These are phyloP conservation scores for Penicillium ochrochloron DNA, from an alignment of 495 filamentous ascomycete genomes.

Conservation along the genomic window DNA sequence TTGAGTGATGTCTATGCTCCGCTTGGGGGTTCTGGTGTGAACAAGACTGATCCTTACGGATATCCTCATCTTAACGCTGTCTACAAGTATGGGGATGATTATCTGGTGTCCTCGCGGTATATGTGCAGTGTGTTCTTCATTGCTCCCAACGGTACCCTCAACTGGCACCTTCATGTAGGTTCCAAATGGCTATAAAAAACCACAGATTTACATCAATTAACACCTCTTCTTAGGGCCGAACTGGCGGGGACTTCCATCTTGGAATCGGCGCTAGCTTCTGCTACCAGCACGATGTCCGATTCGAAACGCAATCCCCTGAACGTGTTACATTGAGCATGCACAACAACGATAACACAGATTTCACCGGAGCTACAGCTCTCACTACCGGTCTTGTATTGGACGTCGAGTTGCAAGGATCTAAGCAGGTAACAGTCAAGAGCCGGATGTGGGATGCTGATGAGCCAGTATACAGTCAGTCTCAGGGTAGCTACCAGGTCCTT, in stretches of 20 bases:
- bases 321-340: conserved; percentile 30
- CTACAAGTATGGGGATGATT: conserved; percentile 38
- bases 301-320: conserved; percentile 17
- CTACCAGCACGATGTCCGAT: conserved; percentile 38
- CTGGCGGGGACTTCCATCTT: conserved; percentile 41
- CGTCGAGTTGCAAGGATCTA: conserved; percentile 25
- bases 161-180: conserved; percentile 45
- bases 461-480: conserved; percentile 38
- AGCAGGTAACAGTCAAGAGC: conserved; percentile 17
- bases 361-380: conserved; percentile 17
- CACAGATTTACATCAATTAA: too few species aligned
- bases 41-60: conserved; percentile 37
- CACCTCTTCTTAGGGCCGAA: conserved; percentile 7
- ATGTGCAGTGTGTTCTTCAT: conserved; percentile 44
- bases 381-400: conserved; percentile 31
- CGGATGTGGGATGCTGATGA: conserved; percentile 29
- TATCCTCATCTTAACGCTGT: conserved; percentile 48
- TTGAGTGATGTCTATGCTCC: conserved; percentile 21
- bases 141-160: conserved; percentile 35
- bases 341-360: conserved; percentile 34
- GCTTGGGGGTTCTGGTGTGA: conserved; percentile 19
- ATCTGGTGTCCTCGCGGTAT: conserved; percentile 43
- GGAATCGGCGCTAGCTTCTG: conserved; percentile 22
- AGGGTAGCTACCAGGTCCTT: conserved; percentile 46
- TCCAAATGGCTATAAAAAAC: not conserved